phyloP scores from a whole-genome alignment of 192 early-diverging fungal genomes.

The Borealophlyctis nickersoniae region DNA sequence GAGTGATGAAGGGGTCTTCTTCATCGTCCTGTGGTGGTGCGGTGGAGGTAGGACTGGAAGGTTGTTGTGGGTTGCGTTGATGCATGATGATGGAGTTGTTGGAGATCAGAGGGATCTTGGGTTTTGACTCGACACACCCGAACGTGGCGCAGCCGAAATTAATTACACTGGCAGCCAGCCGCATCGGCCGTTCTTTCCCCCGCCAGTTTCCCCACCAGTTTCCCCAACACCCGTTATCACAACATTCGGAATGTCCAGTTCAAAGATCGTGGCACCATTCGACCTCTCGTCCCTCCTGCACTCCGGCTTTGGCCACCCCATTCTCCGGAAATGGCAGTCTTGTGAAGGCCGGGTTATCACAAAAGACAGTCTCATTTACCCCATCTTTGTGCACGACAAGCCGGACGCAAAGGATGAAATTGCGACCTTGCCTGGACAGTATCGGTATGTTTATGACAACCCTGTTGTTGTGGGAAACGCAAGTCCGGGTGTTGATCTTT shows the following conservation, averaged over 20 bases:
- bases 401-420: conserved; percentile 72
- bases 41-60: conserved; percentile 5
- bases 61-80: neutral
- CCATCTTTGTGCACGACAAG: conserved; percentile 89
- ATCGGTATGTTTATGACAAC: conserved; percentile 56
- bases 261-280: conserved; percentile 14
- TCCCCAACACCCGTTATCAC: too few species aligned
- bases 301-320: conserved; percentile 80
- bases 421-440: conserved; percentile 80
- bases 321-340: conserved; percentile 76
- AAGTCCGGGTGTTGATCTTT: too few species aligned
- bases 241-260: too few species aligned
- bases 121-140: too few species aligned
- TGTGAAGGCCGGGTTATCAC: conserved; percentile 35
- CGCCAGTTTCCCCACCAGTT: too few species aligned
- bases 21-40: conserved; percentile 46
- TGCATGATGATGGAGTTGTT: too few species aligned
- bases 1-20: conserved; percentile 76
- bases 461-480: neutral
- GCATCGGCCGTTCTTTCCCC: too few species aligned
- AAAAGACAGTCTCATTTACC: conserved; percentile 81
- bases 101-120: too few species aligned
- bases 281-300: conserved; percentile 64
- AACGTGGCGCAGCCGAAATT: too few species aligned
- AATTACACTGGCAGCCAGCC: too few species aligned